A percentile compares a stretch with the other conserved stretches of the same genome.
phyloP scores from a whole-genome alignment of 306 rosid species.

The Arachis stenosperma region DNA sequence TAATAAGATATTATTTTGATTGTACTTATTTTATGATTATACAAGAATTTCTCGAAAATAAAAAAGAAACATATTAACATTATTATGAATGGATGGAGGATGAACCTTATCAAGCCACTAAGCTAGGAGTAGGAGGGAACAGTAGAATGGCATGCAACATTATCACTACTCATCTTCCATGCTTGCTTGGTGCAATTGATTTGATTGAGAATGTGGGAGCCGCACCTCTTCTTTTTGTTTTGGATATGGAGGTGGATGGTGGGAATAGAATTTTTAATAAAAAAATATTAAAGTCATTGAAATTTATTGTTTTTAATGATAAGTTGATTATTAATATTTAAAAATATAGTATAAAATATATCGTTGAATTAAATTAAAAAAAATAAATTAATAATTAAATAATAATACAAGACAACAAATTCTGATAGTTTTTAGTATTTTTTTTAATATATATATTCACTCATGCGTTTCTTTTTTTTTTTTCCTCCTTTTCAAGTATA shows the following conservation, averaged over 20 bases:
- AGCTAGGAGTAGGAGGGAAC: background rate
- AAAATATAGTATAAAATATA: no score
- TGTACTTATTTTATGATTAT: no score
- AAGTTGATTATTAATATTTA: no score
- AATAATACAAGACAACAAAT: no score
- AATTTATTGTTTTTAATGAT: no score
- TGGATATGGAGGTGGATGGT: slow-evolving; percentile 18
- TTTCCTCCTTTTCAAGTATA: slow-evolving; percentile 25
- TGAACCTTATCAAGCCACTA: background rate
- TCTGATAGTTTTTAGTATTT: no score
- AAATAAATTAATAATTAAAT: no score
- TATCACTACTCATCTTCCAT: slow-evolving; percentile 10
- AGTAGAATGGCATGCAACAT: slow-evolving; percentile 31
- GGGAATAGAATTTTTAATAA: slow-evolving; percentile 9
- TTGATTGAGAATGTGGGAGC: slow-evolving; percentile 35
- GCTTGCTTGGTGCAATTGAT: slow-evolving; percentile 15
- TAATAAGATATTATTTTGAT: no score
- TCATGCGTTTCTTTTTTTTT: slow-evolving; percentile 25
- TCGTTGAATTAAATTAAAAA: no score
- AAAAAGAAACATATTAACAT: background rate
- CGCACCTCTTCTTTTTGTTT: slow-evolving; percentile 30
- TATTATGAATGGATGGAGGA: slow-evolving; percentile 2
- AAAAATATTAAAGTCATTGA: no score
- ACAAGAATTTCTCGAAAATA: no score
- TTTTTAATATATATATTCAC: background rate